Conservation (phyloP, 805 yeast genomes). For the Ogataea trehaloabstinens region DNA sequence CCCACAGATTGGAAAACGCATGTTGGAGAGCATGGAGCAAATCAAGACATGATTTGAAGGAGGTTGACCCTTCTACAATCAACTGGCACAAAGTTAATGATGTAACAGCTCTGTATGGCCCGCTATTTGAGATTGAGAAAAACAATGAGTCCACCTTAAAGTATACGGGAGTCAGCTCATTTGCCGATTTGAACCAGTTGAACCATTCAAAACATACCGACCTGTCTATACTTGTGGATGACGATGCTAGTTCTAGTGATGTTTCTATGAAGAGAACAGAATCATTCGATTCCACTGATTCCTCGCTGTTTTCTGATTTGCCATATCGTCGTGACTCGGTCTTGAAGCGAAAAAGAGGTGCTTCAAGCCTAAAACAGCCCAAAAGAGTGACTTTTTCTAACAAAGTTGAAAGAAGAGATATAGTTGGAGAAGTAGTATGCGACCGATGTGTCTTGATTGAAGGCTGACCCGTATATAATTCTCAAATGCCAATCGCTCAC, state of each 20-base stretch:
- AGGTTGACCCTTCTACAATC: conserved; percentile 43
- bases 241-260: background rate
- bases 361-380: conserved; percentile 4
- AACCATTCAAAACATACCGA: background rate
- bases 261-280: background rate
- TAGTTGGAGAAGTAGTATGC: conserved; percentile 39
- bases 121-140: conserved; percentile 29
- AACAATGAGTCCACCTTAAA: background rate
- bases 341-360: conserved; percentile 8
- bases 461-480: too few species aligned
- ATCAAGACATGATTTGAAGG: conserved; percentile 54
- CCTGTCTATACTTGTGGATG: background rate
- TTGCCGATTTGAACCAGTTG: background rate
- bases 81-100: conserved; percentile 57
- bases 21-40: conserved; percentile 97
- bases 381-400: conserved; percentile 41
- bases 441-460: too few species aligned
- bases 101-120: conserved; percentile 55
- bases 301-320: conserved; percentile 6
- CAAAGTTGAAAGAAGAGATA: conserved; percentile 44
- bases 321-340: background rate
- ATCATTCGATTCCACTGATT: background rate
- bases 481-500: too few species aligned
- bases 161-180: background rate
- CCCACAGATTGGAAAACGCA: conserved; percentile 67